Evolutionary conservation across 768 basidiomycete genomes (phyloP).

Genomic region (Hygrophorus russula): DNA sequence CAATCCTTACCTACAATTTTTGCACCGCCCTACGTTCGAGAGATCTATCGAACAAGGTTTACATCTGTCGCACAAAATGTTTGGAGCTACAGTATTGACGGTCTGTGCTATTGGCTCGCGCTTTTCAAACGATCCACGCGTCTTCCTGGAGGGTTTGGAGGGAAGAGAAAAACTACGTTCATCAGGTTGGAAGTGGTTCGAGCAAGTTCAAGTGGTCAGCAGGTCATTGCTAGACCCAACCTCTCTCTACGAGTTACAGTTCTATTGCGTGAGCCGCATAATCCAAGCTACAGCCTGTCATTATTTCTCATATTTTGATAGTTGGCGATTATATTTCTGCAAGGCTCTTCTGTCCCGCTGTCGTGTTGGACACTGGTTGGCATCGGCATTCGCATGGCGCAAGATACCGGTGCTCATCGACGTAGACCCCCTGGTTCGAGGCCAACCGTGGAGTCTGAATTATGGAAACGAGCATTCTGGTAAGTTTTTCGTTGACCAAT

Average conservation of each 20-base stretch:
- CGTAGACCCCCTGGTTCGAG: conserved; percentile 20
- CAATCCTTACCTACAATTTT: conserved; percentile 48
- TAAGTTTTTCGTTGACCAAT: conserved; percentile 11
- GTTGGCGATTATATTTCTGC: conserved; percentile 38
- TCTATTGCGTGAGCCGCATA: conserved; percentile 36
- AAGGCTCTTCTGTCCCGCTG: conserved; percentile 37
- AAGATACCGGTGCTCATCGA: conserved; percentile 67
- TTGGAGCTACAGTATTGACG: conserved; percentile 37
- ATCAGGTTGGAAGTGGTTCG: conserved; percentile 56
- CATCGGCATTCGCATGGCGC: conserved; percentile 56
- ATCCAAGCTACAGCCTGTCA: too few relatives aligned
- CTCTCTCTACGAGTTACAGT: conserved; percentile 64
- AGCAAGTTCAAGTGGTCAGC: conserved; percentile 53
- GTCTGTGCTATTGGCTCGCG: conserved; percentile 22
- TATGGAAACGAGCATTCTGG: conserved; percentile 68
- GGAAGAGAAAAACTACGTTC: conserved; percentile 17
- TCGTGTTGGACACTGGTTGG: conserved; percentile 56
- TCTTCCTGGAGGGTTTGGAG: conserved; percentile 36
- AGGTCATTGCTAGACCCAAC: conserved; percentile 48
- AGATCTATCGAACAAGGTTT: conserved; percentile 33
- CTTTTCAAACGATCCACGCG: conserved; percentile 47
- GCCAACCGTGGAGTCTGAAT: conserved; percentile 49
- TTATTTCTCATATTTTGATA: conserved; percentile 13
- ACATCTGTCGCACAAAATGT: conserved; percentile 36
- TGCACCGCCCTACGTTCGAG: conserved; percentile 67